Percentiles rank a stretch among this genome's conserved stretches.
phyloP scores from a whole-genome alignment of 352 stramenopile genomes.

The Phytophthora pini region DNA sequence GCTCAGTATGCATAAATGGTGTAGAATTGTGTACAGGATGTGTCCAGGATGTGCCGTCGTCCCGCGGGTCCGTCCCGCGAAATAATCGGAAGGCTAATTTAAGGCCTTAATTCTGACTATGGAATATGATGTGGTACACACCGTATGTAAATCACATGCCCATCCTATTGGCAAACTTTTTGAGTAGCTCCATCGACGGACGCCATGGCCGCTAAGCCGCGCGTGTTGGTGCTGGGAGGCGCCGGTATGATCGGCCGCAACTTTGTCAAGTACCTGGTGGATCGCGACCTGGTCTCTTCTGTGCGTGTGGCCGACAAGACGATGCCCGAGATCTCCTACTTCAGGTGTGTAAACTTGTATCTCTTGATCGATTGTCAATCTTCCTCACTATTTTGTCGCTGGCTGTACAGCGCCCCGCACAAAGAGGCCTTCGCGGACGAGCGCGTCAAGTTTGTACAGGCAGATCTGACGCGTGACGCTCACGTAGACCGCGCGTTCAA shows the following conservation, averaged over 20 bases:
- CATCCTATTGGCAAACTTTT: background rate
- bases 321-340: slow-evolving; percentile 90
- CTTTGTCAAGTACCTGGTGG: slow-evolving; percentile 84
- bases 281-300: slow-evolving; percentile 64
- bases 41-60: slow-evolving; percentile 3
- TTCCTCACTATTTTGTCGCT: background rate
- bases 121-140: background rate
- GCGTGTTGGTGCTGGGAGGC: slow-evolving; percentile 85
- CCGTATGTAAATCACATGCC: background rate
- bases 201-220: slow-evolving; percentile 52
- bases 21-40: too few relatives aligned
- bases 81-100: slow-evolving; percentile 20
- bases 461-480: slow-evolving; percentile 79
- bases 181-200: background rate
- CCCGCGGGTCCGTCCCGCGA: slow-evolving; percentile 4
- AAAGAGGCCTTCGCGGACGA: slow-evolving; percentile 73
- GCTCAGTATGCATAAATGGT: too few relatives aligned
- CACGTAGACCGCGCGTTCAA: slow-evolving; percentile 86
- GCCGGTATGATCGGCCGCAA: slow-evolving; percentile 89
- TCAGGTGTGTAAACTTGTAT: slow-evolving; percentile 45
- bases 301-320: slow-evolving; percentile 89
- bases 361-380: background rate
- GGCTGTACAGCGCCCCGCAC: slow-evolving; percentile 44
- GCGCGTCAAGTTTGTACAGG: slow-evolving; percentile 83
- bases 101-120: background rate